A percentile compares a stretch with the other conserved stretches of the same genome.
phyloP scores from a whole-genome alignment of 225 moss, liverwort and hornwort genomes.

The Anthoceros angustus region DNA sequence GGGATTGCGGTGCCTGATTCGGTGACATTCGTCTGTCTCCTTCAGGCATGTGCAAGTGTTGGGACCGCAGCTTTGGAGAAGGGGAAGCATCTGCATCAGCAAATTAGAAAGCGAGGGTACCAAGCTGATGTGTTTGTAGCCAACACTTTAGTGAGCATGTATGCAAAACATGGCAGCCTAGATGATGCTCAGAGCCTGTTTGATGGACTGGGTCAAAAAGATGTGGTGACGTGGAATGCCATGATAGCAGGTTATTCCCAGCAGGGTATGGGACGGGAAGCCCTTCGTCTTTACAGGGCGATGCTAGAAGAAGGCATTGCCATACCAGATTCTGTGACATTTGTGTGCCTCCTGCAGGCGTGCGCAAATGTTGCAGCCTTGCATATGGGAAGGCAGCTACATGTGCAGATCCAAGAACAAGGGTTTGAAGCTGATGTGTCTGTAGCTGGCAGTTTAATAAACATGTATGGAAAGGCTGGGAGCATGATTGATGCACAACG shows the following conservation, averaged over 20 bases:
- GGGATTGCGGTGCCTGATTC: not conserved
- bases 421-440: not conserved
- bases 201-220: not conserved
- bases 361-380: not conserved
- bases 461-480: not conserved
- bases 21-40: not conserved
- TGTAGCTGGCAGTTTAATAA: not conserved
- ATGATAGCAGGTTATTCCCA: not conserved
- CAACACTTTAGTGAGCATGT: not conserved
- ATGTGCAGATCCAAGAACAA: not conserved
- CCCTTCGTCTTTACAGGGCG: not conserved
- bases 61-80: not conserved
- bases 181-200: not conserved
- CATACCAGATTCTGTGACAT: not conserved
- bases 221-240: slow-evolving; percentile 2
- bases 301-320: not conserved
- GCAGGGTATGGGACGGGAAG: not conserved
- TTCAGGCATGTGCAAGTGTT: not conserved
- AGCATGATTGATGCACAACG: not conserved
- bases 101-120: not conserved
- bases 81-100: not conserved
- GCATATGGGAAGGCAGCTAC: not conserved
- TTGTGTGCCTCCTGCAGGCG: not conserved
- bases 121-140: not conserved
- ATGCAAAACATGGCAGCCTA: not conserved